phyloP scores from a whole-genome alignment of 805 yeast species.

The Tetrapisispora fleetii region DNA sequence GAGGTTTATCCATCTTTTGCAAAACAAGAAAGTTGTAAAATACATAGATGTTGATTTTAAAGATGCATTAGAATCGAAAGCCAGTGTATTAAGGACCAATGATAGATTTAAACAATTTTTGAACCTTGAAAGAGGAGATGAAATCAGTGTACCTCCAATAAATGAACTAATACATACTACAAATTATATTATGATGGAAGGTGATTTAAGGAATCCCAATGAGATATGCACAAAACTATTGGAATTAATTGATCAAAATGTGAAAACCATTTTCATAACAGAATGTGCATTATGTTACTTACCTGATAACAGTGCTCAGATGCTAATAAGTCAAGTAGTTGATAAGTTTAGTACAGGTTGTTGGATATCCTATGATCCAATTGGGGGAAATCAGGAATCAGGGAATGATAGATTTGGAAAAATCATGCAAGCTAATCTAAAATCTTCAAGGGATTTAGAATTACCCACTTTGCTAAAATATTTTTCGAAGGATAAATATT shows the following conservation, averaged over 20 bases:
- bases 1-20: slow-evolving; percentile 34
- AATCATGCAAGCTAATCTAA: slow-evolving; percentile 44
- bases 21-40: slow-evolving; percentile 19
- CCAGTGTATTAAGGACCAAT: slow-evolving; percentile 9
- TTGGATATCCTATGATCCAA: slow-evolving; percentile 47
- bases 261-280: slow-evolving; percentile 44
- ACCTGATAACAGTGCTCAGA: slow-evolving; percentile 33
- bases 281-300: slow-evolving; percentile 52
- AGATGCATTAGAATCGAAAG: slow-evolving; percentile 38
- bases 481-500: slow-evolving; percentile 31
- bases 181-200: slow-evolving; percentile 22
- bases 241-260: slow-evolving; percentile 7
- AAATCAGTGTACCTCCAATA: not conserved
- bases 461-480: slow-evolving; percentile 32
- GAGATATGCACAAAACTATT: slow-evolving; percentile 22
- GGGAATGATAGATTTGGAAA: slow-evolving; percentile 35
- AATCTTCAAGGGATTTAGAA: slow-evolving; percentile 38
- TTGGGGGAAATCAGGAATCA: slow-evolving; percentile 37
- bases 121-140: not conserved
- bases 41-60: slow-evolving; percentile 45
- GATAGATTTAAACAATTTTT: slow-evolving; percentile 3
- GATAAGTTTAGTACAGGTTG: slow-evolving; percentile 15
- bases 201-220: slow-evolving; percentile 29
- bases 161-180: slow-evolving; percentile 19
- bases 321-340: slow-evolving; percentile 30